Conservation (phyloP, 768 basidiomycete genomes). For the Russula sp. region DNA sequence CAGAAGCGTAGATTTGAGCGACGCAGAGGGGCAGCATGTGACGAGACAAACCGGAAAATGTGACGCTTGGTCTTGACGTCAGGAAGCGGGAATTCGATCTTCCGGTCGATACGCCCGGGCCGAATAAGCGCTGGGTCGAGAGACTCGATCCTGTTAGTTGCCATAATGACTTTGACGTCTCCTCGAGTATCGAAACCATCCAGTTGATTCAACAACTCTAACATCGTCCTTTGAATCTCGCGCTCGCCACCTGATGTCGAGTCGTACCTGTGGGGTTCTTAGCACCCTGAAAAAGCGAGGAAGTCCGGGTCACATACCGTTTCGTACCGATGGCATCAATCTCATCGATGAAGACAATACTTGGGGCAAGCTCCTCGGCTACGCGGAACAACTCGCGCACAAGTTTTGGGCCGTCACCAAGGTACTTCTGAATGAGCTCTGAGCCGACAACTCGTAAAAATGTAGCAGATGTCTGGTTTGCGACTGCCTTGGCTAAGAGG, state of each 20-base stretch:
- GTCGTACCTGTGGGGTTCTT: conserved; percentile 63
- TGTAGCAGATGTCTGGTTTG: conserved; percentile 96
- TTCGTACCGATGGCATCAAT: conserved; percentile 93
- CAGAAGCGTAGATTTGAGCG: conserved; percentile 14
- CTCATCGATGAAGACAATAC: conserved; percentile 99
- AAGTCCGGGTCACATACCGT: conserved; percentile 49
- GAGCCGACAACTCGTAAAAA: conserved; percentile 97
- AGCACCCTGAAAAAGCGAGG: not conserved
- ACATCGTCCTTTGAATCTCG: conserved; percentile 98
- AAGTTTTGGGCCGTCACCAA: conserved; percentile 97
- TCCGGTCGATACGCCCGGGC: conserved; percentile 96
- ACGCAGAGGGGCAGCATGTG: not conserved
- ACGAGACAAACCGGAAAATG: conserved; percentile 73
- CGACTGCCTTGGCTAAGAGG: conserved; percentile 93
- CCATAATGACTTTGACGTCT: conserved; percentile 99
- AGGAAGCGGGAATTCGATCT: conserved; percentile 97
- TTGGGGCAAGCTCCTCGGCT: conserved; percentile 96
- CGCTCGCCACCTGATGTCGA: conserved; percentile 98
- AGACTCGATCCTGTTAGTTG: conserved; percentile 95
- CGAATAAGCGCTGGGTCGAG: conserved; percentile 97
- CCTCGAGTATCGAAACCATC: conserved; percentile 99
- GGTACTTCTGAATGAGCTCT: conserved; percentile 98
- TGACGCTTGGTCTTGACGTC: conserved; percentile 99
- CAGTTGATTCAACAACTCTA: conserved; percentile 95
- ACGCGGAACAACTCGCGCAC: conserved; percentile 96